These are phyloP conservation scores for Candida xiaguanensis DNA, from an alignment of 805 yeast species.

Conservation along the genomic window DNA sequence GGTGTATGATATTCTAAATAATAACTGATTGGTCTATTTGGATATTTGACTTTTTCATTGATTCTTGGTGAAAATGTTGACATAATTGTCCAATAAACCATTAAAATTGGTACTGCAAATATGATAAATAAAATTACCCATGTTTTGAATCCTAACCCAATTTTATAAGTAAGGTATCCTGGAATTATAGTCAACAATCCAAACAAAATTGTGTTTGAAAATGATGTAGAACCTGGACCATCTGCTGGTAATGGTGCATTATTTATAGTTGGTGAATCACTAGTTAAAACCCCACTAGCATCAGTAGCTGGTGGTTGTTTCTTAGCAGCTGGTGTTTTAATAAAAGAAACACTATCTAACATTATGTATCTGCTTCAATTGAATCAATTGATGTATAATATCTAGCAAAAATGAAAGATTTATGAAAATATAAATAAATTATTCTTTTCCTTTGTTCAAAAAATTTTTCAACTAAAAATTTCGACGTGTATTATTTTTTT, in stretches of 20 bases:
- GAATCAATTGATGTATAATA: not conserved
- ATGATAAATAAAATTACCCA: slow-evolving; percentile 58
- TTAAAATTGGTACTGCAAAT: slow-evolving; percentile 63
- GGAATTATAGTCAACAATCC: slow-evolving; percentile 57
- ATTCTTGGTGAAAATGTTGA: slow-evolving; percentile 79
- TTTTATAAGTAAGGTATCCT: slow-evolving; percentile 53
- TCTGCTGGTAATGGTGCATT: slow-evolving; percentile 90
- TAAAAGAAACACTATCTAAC: slow-evolving; percentile 48
- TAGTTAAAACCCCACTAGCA: slow-evolving; percentile 35
- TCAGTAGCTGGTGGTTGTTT: slow-evolving; percentile 28
- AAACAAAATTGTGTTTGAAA: slow-evolving; percentile 56
- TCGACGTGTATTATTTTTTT: slow-evolving; percentile 5
- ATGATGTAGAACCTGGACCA: slow-evolving; percentile 80
- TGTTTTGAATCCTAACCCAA: slow-evolving; percentile 69
- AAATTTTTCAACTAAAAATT: not conserved
- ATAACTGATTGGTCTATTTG: slow-evolving; percentile 72
- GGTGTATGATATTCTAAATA: slow-evolving; percentile 80
- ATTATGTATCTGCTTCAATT: slow-evolving; percentile 13
- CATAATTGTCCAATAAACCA: slow-evolving; percentile 78
- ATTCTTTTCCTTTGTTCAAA: not conserved
- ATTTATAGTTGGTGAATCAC: slow-evolving; percentile 63
- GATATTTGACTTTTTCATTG: slow-evolving; percentile 71
- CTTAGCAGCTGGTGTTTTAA: slow-evolving; percentile 42
- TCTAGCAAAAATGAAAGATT: not conserved
- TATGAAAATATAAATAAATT: not conserved